A percentile compares a stretch with the other conserved stretches of the same genome.
These are phyloP conservation scores for Aphelidium insulamus DNA, from an alignment of 371 early-diverging fungal genomes.

Conservation along the genomic window DNA sequence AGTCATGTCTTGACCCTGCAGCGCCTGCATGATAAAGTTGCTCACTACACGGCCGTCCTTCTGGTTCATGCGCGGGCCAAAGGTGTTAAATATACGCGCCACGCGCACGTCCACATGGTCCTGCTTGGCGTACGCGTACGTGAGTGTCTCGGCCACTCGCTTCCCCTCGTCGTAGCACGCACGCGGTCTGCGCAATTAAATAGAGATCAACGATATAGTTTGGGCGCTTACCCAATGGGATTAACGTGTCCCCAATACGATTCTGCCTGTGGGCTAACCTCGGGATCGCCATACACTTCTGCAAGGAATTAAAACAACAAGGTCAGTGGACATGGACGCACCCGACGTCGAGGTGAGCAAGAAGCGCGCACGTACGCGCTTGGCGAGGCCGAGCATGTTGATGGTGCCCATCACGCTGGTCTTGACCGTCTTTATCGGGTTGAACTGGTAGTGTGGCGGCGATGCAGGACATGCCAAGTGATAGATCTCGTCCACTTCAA, in stretches of 20 bases:
- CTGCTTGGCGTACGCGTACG: slow-evolving; percentile 55
- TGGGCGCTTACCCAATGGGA: slow-evolving; percentile 24
- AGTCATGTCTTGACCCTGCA: slow-evolving; percentile 49
- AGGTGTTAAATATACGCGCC: slow-evolving; percentile 58
- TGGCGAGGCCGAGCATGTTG: slow-evolving; percentile 74
- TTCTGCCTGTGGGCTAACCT: slow-evolving; percentile 67
- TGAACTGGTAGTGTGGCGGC: slow-evolving; percentile 72
- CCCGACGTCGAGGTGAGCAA: slow-evolving; percentile 64
- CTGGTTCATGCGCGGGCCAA: slow-evolving; percentile 70
- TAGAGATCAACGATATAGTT: not conserved
- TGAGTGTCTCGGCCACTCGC: slow-evolving; percentile 64
- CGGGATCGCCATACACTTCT: slow-evolving; percentile 81
- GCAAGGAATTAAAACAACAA: not conserved
- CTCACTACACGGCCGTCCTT: slow-evolving; percentile 74
- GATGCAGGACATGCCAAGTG: slow-evolving; percentile 74
- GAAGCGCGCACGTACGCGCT: slow-evolving; percentile 55
- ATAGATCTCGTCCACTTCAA: slow-evolving; percentile 65
- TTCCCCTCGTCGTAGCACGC: slow-evolving; percentile 86
- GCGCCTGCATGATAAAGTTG: slow-evolving; percentile 70
- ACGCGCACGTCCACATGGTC: slow-evolving; percentile 63
- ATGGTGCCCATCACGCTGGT: slow-evolving; percentile 70
- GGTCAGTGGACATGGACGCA: slow-evolving; percentile 7
- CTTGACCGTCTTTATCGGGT: slow-evolving; percentile 69
- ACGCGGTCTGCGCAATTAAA: slow-evolving; percentile 28
- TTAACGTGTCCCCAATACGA: slow-evolving; percentile 74